Evolutionary conservation across 257 asterid species (phyloP), one percentile per base, ranked within the genome.

Genomic region (Solanum clarkiae): DNA sequence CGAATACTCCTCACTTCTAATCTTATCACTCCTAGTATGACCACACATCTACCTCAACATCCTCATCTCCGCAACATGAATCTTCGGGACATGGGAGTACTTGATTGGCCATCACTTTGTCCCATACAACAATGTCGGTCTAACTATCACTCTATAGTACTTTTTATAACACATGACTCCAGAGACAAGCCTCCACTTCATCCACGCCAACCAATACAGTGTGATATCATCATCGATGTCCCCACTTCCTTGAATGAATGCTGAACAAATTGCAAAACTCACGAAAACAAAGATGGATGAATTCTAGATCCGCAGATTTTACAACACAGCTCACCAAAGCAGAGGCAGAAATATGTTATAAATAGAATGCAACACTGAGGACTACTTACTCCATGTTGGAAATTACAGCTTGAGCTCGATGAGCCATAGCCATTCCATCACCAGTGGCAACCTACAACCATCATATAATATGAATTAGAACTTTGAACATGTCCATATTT

Each of bases 371-470:
- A 77, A 51, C 62, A 24, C 74, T 42, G 17, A 74, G 84, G 86
- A 86, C 74, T 81, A 88, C 99, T 93, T 91, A 97, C 99, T 97
- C 99, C 99, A 97, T 94, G 85, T 97, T 97, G 32, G 99, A 97
- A 87, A 97, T 94, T 56, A 97, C 94, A 80, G 99, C 98, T 88
- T 93, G 92, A 85, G 99, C 99, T 90, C 99, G 93, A 88, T 93
- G 99, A 74, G 97, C 96, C 97, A 97, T 97, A 54, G 99, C 99
- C 26, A 95, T 95, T 87, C 99, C 99, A 93, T 95, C 99, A 68
- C 99, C 99, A 65, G 99, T 97, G 70, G 99, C 98, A 7, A 97
- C 98, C 99, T 97, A 85, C 81, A 69, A 87, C 71, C 26, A 36
- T 14, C 80, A 89, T 63, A 63, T 29, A 80, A 44, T 45, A 72